Base-by-base conservation (phyloP, 2,329 filamentous ascomycete genomes). In the Zasmidium cellare region DNA sequence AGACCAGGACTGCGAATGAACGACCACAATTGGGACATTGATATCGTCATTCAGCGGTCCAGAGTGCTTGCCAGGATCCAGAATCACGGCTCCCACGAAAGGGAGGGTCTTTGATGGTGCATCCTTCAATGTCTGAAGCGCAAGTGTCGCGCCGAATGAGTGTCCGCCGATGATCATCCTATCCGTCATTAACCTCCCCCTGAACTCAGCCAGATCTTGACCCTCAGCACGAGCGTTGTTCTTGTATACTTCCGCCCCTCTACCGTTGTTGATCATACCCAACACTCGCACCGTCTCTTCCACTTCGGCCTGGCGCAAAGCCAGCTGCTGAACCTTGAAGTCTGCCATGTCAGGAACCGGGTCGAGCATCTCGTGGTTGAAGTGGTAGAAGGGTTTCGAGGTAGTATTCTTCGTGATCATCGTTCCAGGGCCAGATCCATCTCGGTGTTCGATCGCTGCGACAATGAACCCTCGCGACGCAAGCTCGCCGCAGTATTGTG, bases 1-100 rank as follows among this genome's bases (percentile, higher is more conserved):
- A 31, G 84, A 87, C 86, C 87, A 89, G 7, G 85, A 83, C 59
- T 84, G 80, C 49, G 84, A 87, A 72, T 89, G 84, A 41, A 88
- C 75, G 24, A 89, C 76, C 48, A 88, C 72, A 2, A 85, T 69
- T 1, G 87, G 85, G 1, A 86, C 82, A 25, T 76, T 66, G 60
- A 88, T 77, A 44, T 86, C 78, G 57, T 77, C 69, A 72, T 88
- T 88, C 11, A 89, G 75, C 0, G 77, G 82, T 0, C 87, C 87
- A 60, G 82, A 85, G 1, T 76, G 74, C 70, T 89, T 89, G 53
- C 87, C 87, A 0, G 87, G 86, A 69, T 89, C 87, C 25, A 89
- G 78, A 51, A 84, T 79, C 59, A 89, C 81, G 19, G 79, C 86
- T 2, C 82, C 85, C 1, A 79, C 76, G 60, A 86, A 80, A 0